Evolutionary conservation across 164 flowering plant genomes (phyloP).

Genomic region (Sextonia rubra): DNA sequence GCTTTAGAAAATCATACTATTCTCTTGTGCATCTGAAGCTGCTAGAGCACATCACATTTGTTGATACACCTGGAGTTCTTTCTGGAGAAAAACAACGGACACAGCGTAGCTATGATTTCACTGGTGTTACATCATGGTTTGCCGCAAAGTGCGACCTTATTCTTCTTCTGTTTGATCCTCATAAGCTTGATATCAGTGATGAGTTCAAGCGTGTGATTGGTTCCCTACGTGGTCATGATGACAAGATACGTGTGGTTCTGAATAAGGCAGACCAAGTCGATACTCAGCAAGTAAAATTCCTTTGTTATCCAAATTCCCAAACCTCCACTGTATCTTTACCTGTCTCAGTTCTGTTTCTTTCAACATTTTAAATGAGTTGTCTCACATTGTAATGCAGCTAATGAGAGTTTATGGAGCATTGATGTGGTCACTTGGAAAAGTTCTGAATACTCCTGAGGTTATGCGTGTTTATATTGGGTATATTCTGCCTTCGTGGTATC

Average conservation of each 20-base stretch:
- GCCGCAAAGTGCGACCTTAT: conserved; percentile 95
- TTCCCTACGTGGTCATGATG: conserved; percentile 95
- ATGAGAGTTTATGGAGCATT: conserved; percentile 94
- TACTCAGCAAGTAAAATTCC: conserved; percentile 79
- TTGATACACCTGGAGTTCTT: conserved; percentile 95
- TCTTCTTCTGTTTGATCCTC: conserved; percentile 91
- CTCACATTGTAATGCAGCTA: conserved; percentile 32
- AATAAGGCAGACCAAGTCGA: conserved; percentile 99
- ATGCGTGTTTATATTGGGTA: conserved; percentile 95
- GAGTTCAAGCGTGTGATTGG: conserved; percentile 94
- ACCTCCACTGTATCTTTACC: too few species aligned
- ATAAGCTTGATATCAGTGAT: conserved; percentile 94
- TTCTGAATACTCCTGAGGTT: conserved; percentile 91
- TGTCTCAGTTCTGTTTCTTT: too few species aligned
- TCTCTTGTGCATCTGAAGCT: conserved; percentile 35
- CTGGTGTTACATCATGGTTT: conserved; percentile 98
- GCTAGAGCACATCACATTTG: conserved; percentile 88
- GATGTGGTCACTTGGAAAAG: conserved; percentile 99
- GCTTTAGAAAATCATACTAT: neutral
- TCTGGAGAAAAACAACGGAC: conserved; percentile 99
- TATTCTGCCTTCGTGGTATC: too few species aligned
- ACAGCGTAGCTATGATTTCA: conserved; percentile 92
- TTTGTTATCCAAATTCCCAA: too few species aligned
- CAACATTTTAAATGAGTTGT: too few species aligned
- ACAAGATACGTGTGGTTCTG: conserved; percentile 93